phyloP scores from a whole-genome alignment of 1,284 basidiomycete genomes.

The Tilletia indica region DNA sequence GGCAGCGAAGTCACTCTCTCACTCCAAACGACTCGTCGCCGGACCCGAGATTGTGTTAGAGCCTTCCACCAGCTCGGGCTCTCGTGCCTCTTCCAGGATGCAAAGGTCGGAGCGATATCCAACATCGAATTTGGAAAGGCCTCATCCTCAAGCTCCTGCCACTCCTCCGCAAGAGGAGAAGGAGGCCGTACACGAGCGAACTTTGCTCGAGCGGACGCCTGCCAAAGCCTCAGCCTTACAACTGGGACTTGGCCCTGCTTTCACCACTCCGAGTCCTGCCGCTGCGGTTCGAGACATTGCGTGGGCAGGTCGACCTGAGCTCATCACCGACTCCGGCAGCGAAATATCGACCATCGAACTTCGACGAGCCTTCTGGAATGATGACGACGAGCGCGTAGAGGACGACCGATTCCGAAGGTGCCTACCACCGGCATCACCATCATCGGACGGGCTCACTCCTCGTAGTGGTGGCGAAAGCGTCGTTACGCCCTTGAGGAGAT shows the following conservation, averaged over 20 bases:
- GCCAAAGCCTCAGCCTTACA: no score
- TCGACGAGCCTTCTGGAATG: slow-evolving; percentile 5
- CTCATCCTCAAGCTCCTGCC: no score
- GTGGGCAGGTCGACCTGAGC: slow-evolving; percentile 1
- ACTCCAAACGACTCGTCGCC: background rate
- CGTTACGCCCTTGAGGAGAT: background rate
- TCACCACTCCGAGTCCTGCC: slow-evolving; percentile 6
- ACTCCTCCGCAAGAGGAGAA: no score
- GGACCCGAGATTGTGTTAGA: no score
- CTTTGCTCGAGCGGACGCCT: no score
- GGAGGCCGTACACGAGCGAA: no score
- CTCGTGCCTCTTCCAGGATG: no score
- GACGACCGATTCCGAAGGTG: background rate
- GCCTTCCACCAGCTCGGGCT: no score
- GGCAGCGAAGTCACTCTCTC: background rate
- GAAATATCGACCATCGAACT: background rate
- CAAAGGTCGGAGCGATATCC: no score
- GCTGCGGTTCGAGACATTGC: background rate
- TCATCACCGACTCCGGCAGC: background rate
- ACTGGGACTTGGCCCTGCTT: background rate
- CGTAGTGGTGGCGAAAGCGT: background rate
- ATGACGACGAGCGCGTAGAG: background rate
- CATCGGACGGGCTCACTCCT: background rate
- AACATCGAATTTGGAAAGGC: no score
- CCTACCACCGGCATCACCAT: background rate